These are phyloP conservation scores for Acacia crassicarpa DNA, from an alignment of 306 rosid species.

Conservation along the genomic window DNA sequence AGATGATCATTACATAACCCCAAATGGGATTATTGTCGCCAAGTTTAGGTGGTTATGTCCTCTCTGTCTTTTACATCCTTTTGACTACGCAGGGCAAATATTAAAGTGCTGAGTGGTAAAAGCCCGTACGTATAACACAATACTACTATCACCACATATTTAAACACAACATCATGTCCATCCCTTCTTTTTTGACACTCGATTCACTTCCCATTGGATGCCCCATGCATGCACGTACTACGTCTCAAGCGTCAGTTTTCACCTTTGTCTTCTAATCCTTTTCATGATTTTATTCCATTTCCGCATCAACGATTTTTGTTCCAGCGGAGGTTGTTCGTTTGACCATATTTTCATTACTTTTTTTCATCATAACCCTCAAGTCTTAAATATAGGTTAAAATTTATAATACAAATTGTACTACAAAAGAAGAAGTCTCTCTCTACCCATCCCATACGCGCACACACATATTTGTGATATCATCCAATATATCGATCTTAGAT, in stretches of 20 bases:
- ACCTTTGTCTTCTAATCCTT: background rate
- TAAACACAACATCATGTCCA: background rate
- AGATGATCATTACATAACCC: background rate
- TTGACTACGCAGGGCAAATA: slow-evolving; percentile 1
- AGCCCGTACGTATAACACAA: background rate
- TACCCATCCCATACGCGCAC: background rate
- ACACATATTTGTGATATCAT: too few species aligned
- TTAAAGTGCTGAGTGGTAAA: background rate
- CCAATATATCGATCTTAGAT: too few species aligned
- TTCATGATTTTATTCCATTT: background rate
- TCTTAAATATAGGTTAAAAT: too few species aligned
- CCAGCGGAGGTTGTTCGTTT: background rate
- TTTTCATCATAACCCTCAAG: too few species aligned
- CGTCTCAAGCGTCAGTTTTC: background rate
- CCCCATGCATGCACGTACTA: slow-evolving; percentile 15
- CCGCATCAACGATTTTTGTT: too few species aligned
- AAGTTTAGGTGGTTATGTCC: slow-evolving; percentile 2
- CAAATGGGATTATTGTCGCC: slow-evolving; percentile 42
- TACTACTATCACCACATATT: slow-evolving; percentile 34
- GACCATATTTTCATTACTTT: background rate
- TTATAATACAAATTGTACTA: too few species aligned
- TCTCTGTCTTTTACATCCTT: slow-evolving; percentile 12
- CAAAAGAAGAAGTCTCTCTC: too few species aligned
- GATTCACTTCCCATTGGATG: slow-evolving; percentile 17
- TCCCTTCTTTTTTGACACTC: slow-evolving; percentile 17